These are phyloP conservation scores for Geotrichum macrosporum DNA, from an alignment of 1,139 yeast species.

Conservation along the genomic window DNA sequence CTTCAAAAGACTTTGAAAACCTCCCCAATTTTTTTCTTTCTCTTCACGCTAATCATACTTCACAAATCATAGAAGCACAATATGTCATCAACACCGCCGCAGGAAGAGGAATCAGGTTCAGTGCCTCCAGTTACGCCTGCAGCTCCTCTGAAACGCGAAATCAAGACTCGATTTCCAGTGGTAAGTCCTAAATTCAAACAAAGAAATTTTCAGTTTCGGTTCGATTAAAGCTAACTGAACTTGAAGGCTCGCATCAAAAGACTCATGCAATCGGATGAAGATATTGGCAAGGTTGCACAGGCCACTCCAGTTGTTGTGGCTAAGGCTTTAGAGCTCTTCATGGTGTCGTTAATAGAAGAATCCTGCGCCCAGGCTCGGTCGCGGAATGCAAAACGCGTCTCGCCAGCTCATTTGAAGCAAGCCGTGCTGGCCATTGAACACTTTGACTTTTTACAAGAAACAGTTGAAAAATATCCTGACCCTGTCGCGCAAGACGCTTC, in stretches of 20 bases:
- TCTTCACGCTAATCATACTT: not conserved
- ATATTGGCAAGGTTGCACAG: conserved; percentile 96
- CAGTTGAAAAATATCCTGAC: conserved; percentile 55
- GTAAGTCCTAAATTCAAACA: conserved; percentile 26
- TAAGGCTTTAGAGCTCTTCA: conserved; percentile 84
- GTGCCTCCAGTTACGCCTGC: conserved; percentile 1
- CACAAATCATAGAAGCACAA: not conserved
- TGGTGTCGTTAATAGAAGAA: conserved; percentile 84
- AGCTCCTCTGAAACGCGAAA: conserved; percentile 35
- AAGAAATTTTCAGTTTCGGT: not conserved
- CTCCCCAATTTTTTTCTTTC: too few relatives aligned
- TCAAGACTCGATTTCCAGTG: conserved; percentile 94
- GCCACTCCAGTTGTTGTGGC: conserved; percentile 98
- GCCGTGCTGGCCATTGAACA: conserved; percentile 85
- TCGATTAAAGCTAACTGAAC: not conserved
- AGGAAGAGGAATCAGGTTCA: conserved; percentile 1
- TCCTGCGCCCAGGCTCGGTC: conserved; percentile 73
- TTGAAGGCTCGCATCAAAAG: conserved; percentile 78
- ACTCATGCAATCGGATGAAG: conserved; percentile 97
- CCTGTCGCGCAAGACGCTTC: conserved; percentile 29
- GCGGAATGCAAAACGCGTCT: conserved; percentile 74
- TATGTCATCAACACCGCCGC: conserved; percentile 19
- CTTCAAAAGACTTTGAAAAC: too few relatives aligned
- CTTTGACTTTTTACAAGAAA: conserved; percentile 83
- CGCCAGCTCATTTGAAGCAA: conserved; percentile 75